Evolutionary conservation across 2,329 filamentous ascomycete genomes (phyloP), one percentile per base, ranked within the genome.

Genomic region (Colletotrichum shisoi): DNA sequence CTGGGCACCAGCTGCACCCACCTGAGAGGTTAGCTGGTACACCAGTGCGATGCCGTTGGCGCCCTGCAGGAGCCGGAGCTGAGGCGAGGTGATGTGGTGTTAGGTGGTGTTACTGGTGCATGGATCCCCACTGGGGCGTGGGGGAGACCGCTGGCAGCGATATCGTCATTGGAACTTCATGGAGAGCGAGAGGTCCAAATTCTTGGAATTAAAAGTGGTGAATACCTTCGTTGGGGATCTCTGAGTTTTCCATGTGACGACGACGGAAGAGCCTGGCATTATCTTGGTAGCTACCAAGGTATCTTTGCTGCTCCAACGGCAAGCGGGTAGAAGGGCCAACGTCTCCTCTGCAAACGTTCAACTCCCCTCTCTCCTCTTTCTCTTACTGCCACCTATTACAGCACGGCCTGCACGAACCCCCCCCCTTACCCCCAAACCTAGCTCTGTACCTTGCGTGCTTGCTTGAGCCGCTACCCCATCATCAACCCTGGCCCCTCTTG

Each of bases 151-250:
- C 56, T 58, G 42, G 42, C 46, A 58, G 60, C 60, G 42, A 67
- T 67, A 67, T 53, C 64, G 64, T 67, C 64, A 67, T 64, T 58
- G 53, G 60, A 21, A 54, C 45, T 21, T 48, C 53, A 53, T 49
- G 15, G 34, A 57, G 48, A 44, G 57, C n/a, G 42, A 63, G 42
- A 63, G 53, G 53, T 34, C 46, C 21, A 17, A 40, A 58, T 51
- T 37, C 64, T 46, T 63, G 61, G 60, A 54, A 67, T 24, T 19
- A 45, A 52, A 31, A 27, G 62, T 49, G 19, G 60, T 48, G 24
- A 34, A 48, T n/a, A 19, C n/a, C 19, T 27, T 46, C 19, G 15
- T 46, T 34, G 31, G 12, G 42, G 19, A 39, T 51, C 17, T 39
- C 62, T 37, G 9, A 31, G 24, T 31, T 54, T 51, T 51, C 57